Base-by-base conservation (phyloP, 208 protist species). In the Acanthamoeba castellanii region DNA sequence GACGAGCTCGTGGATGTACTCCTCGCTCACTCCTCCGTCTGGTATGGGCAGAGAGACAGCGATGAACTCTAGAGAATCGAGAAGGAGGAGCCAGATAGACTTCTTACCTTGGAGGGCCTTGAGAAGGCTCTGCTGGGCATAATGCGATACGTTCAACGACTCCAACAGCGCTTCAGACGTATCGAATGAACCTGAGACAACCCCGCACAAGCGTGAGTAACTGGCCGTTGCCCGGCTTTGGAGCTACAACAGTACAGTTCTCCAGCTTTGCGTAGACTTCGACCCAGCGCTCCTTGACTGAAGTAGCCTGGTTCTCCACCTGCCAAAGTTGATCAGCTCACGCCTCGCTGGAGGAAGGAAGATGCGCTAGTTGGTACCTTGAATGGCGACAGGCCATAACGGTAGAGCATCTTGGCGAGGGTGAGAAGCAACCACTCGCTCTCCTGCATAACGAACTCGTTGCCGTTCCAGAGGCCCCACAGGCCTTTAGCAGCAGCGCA, bases 391-490 rank as follows among this genome's bases (percentile, higher is more conserved):
- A 92, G 61, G 14, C 87, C 87, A 16, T 74, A 92, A 42, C 59
- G 59, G 42, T 76, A 92, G 13, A 92, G 87, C 55, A 74, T 57
- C n/a, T 74, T 68, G n/a, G 37, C 30, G 11, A 74, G 18, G 27
- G 87, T 92, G 59, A 92, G 25, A 6, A 55, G 42, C 87, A 57
- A 37, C 59, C 61, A 92, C 87, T 76, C 87, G 34, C 59, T 76
- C 87, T 68, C 64, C 13, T 57, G 87, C 16, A 92, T 42, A 14
- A 68, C 42, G 16, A 68, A 76, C 87, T 74, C 87, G 37, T 16
- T 74, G 6, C 87, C 87, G 87, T 92, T 74, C 87, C 87, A 92
- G 11, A 92, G 14, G 34, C 61, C 87, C 74, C 74, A 82, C 74
- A 82, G 42, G 2, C 74, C 70, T 45, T 16, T 9, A 34, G 8